These are phyloP conservation scores for Candida lessepsii DNA, from an alignment of 805 yeast species.

Conservation along the genomic window DNA sequence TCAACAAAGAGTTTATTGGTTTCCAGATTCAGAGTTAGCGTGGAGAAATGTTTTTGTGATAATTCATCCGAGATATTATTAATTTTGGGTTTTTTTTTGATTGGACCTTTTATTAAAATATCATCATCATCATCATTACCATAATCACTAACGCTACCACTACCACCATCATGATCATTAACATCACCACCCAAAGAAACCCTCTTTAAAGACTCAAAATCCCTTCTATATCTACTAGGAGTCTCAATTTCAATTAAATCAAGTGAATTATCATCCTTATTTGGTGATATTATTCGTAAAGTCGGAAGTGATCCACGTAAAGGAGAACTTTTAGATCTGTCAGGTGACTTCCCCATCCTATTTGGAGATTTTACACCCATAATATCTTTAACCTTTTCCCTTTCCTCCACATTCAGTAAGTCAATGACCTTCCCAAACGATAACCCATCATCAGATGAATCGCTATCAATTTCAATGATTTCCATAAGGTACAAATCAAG, in stretches of 20 bases:
- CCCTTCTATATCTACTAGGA: neutral
- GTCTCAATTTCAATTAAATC: slow-evolving; percentile 3
- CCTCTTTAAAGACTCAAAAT: too few species aligned
- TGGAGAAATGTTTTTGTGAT: too few species aligned
- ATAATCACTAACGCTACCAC: too few species aligned
- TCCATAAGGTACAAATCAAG: slow-evolving; percentile 4
- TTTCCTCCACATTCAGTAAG: neutral
- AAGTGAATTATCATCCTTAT: slow-evolving; percentile 1
- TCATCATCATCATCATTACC: too few species aligned
- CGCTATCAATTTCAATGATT: slow-evolving; percentile 7
- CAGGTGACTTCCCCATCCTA: neutral
- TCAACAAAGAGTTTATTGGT: slow-evolving; percentile 1
- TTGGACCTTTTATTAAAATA: too few species aligned
- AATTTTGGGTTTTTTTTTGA: too few species aligned
- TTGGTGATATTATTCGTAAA: neutral
- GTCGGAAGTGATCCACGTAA: neutral
- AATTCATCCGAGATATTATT: too few species aligned
- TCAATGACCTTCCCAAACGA: slow-evolving; percentile 3
- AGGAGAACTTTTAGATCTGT: neutral
- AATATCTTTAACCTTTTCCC: neutral
- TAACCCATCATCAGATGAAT: neutral
- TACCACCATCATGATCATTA: too few species aligned
- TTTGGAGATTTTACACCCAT: neutral
- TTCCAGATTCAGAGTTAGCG: too few species aligned
- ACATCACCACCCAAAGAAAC: too few species aligned